These are phyloP conservation scores for Neurospora sp. DNA, from an alignment of 495 filamentous ascomycete species.

Conservation along the genomic window DNA sequence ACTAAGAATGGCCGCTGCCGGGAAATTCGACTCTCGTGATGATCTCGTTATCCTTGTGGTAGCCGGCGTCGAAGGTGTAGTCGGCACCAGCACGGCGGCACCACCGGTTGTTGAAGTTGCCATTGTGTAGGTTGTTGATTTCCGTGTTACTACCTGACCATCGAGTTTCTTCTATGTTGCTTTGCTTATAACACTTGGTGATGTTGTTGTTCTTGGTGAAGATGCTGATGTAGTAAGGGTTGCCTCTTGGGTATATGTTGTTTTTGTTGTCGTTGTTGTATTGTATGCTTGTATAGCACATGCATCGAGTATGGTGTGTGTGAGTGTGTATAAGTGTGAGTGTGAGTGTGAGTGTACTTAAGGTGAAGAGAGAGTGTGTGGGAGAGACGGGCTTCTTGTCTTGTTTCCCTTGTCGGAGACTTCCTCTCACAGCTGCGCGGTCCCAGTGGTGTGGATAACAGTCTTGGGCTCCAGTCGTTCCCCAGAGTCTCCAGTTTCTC, in stretches of 20 bases:
- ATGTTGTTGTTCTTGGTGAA: neutral
- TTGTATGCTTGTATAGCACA: neutral
- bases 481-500: neutral
- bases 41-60: neutral
- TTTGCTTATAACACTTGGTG: neutral
- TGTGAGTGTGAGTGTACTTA: neutral
- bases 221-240: neutral
- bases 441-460: neutral
- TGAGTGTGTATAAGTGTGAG: neutral
- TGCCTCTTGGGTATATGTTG: neutral
- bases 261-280: neutral
- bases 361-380: neutral
- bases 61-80: conserved; percentile 8
- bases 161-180: conserved; percentile 3
- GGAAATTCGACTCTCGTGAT: neutral
- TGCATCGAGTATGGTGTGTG: neutral
- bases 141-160: conserved; percentile 11
- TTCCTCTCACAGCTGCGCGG: neutral
- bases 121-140: conserved; percentile 7
- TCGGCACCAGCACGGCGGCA: conserved; percentile 16
- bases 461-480: neutral
- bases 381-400: neutral
- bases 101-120: conserved; percentile 15
- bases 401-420: neutral
- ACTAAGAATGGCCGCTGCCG: neutral